Base-by-base conservation (phyloP, 2,329 filamentous ascomycete species). In the Alternaria sp. region DNA sequence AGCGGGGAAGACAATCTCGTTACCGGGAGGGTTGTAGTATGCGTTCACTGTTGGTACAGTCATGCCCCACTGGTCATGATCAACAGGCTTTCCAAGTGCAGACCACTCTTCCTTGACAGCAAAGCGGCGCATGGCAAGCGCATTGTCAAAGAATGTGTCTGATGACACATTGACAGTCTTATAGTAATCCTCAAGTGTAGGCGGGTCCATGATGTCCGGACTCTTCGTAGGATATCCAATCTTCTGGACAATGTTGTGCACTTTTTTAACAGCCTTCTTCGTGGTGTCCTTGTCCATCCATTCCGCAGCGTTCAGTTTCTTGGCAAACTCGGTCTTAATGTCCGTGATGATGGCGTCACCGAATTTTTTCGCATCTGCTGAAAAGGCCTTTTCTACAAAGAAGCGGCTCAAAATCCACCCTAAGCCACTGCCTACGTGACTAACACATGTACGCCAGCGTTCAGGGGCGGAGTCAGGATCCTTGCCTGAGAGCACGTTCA, bases 401-500 rank as follows among this genome's bases (percentile, higher is more conserved):
- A 91, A 91, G 23, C 88, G 85, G 69, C 87, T 89, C 14, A 90
- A 77, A 48, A 90, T 88, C 88, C 88, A 91, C 2, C 84, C 84
- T 23, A 91, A 73, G 5, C 84, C 83, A 23, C 76, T 72, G 62
- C 90, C 86, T 5, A 88, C 81, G 33, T 83, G 80, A 7, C 72
- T 72, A 28, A 90, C 82, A 65, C 89, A 91, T 6, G 81, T 87
- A 66, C 88, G 82, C 88, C 88, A 90, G 48, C 88, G 82, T 67
- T 91, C 89, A 13, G 86, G 78, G 21, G 81, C 82, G 2, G 87
- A 85, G 51, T 89, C 82, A 0, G 87, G 83, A 54, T 88, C 86
- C 78, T 85, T 86, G 45, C 86, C 89, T 59, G 81, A 80, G 5
- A 90, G 80, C 44, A 84, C 80, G 65, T 89, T 90, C 34, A 78